Evolutionary conservation across 331 rosid species (phyloP), one percentile per base, ranked within the genome.

Genomic region (Quercus lobata): DNA sequence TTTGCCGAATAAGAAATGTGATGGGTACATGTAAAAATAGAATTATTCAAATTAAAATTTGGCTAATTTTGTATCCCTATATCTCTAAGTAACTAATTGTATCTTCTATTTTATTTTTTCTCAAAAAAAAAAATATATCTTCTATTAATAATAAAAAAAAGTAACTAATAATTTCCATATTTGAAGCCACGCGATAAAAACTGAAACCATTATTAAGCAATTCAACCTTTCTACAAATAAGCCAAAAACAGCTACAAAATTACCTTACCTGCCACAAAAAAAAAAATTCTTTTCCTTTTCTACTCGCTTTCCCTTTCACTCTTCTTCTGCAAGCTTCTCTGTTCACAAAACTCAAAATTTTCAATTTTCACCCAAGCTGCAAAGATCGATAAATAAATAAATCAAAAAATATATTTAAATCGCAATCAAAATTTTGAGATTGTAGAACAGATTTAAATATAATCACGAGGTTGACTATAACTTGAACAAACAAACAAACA

Each of bases 221-320:
- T 74, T 63, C 14, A 41, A 22, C 32, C 62, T 19, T 73, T 73
- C 71, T 27, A 75, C 0, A 4, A 30, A 14, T 49, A 49, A 49
- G 79, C 62, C 79, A 74, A 84, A 82, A 70, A 41, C 15, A 21
- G 69, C 41, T 54, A 69, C 55, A 57, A 76, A 53, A 65, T 76
- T 82, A n/a, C 71, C 52, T 71, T 80, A 84, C 93, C 92, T 83
- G 58, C 21, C 27, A 16, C 41, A 19, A 21, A 74, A 32, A 4
- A 4, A 0, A 1, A n/a, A n/a, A n/a, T 32, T 76, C 4, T 41
- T 41, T 9, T 41, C 14, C 14, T 41, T 41, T 41, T 41, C 49
- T 41, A 41, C 49, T 57, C 68, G 57, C 86, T 82, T 82, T 80
- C 70, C 76, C 85, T 78, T 46, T 46, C 57, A 35, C 68, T 60